Base-by-base conservation (phyloP, 306 rosid genomes). In the Cercis canadensis region DNA sequence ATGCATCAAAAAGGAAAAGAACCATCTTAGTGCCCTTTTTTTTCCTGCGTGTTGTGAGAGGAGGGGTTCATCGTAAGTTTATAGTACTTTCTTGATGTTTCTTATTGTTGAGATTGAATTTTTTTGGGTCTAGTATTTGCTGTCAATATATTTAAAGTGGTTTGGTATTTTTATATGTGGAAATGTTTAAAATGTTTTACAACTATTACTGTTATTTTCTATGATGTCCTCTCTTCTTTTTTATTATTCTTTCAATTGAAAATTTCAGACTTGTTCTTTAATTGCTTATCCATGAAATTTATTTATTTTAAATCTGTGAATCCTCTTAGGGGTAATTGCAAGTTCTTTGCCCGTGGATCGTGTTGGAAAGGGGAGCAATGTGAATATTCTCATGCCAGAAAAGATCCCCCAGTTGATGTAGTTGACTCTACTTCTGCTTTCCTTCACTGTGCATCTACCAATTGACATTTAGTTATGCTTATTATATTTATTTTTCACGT, bases 401-500 rank as follows among this genome's bases (percentile, higher is more conserved):
- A 45, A 21, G 18, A 44, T 6, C 52, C 86, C 45, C 76, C 86
- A 10, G 76, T 68, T 81, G 84, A 88, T 79, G 97, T 87, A 79
- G 76, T 14, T 43, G 10, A 15, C 41, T 51, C 55, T n/a, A n/a
- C n/a, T 24, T 67, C 61, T 50, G 24, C 54, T 29, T 54, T 36
- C 5, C 13, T 34, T 32, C 4, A 44, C 2, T 62, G 13, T 57
- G 0, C 58, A 7, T 66, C 24, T 11, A 65, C 15, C n/a, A 57
- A 36, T 75, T 13, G 45, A 14, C n/a, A 46, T 65, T 17, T 13
- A 63, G 34, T 36, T 41, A 9, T 73, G 3, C 29, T 24, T 24
- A 24, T 24, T 3, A 24, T n/a, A 12, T 24, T 50, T 51, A 16
- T 68, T 53, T 72, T 47, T 66, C 55, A 32, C 62, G 11, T 47